These are phyloP conservation scores for Filobasidium wieringae DNA, from an alignment of 768 basidiomycete species.

Conservation along the genomic window DNA sequence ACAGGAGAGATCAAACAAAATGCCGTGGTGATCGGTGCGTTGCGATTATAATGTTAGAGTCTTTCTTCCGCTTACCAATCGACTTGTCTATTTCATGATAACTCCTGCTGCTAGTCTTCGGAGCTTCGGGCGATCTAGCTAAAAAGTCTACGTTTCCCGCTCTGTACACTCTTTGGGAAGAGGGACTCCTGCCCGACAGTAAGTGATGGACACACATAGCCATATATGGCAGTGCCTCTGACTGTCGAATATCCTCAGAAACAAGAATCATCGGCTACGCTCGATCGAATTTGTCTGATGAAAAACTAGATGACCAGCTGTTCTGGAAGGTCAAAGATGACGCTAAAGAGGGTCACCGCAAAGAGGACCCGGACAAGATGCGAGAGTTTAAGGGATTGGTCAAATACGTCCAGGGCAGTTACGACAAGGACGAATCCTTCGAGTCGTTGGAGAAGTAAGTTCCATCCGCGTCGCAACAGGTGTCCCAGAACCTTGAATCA, in stretches of 20 bases:
- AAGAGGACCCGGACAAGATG: background rate
- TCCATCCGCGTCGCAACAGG: background rate
- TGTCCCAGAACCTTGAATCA: background rate
- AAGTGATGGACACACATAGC: background rate
- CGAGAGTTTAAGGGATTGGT: slow-evolving; percentile 5
- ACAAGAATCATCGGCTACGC: slow-evolving; percentile 17
- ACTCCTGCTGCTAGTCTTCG: slow-evolving; percentile 9
- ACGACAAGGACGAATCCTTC: slow-evolving; percentile 14
- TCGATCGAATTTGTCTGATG: slow-evolving; percentile 5
- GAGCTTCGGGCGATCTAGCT: slow-evolving; percentile 18
- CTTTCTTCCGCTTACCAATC: background rate
- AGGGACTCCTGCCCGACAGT: background rate
- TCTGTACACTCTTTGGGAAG: background rate
- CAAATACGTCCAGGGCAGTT: slow-evolving; percentile 6
- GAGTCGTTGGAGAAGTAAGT: slow-evolving; percentile 1
- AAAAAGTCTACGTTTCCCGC: slow-evolving; percentile 13
- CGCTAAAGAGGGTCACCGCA: background rate
- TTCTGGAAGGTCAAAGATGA: slow-evolving; percentile 4
- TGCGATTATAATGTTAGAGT: background rate
- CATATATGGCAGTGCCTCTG: background rate
- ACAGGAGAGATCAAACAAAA: background rate
- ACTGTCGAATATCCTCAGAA: background rate
- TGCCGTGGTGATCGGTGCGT: background rate
- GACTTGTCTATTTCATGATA: background rate
- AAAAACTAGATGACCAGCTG: slow-evolving; percentile 1